Percentiles rank a stretch among this genome's conserved stretches.
Evolutionary conservation across 352 stramenopile genomes (phyloP).

Genomic region (Elongisporangium prolatum): DNA sequence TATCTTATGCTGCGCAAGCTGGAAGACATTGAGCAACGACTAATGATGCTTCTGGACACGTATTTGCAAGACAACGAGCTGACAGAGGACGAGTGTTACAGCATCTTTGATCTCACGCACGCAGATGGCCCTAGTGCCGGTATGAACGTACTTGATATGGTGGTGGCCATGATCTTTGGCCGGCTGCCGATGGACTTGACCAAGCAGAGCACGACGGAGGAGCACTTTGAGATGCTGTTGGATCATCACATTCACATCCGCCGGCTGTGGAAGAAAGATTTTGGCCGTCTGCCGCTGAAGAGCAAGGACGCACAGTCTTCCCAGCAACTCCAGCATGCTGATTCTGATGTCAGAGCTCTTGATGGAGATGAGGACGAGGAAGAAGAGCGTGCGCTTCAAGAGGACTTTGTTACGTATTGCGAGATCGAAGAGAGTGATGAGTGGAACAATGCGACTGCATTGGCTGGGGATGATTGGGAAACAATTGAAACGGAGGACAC

Average conservation of each 20-base stretch:
- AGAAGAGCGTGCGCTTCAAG: conserved; percentile 7
- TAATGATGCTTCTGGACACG: conserved; percentile 49
- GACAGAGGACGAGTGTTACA: conserved; percentile 36
- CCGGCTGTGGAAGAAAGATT: conserved; percentile 80
- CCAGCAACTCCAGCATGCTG: neutral
- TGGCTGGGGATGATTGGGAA: conserved; percentile 22
- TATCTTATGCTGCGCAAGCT: conserved; percentile 72
- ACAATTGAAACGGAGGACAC: conserved; percentile 8
- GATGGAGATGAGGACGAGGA: conserved; percentile 15
- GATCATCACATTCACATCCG: conserved; percentile 79
- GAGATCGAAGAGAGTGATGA: conserved; percentile 8
- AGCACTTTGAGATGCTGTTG: conserved; percentile 70
- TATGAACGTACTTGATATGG: conserved; percentile 87
- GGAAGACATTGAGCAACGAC: conserved; percentile 72
- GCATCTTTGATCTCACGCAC: conserved; percentile 20
- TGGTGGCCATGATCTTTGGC: conserved; percentile 81
- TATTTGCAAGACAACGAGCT: conserved; percentile 60
- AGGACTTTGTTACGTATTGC: conserved; percentile 13
- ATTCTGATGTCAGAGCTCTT: neutral
- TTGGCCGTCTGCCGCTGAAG: conserved; percentile 56
- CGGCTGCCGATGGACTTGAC: conserved; percentile 70
- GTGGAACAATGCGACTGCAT: conserved; percentile 5
- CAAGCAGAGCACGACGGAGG: conserved; percentile 43
- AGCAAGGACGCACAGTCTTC: conserved; percentile 6
- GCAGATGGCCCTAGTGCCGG: conserved; percentile 16